Conservation (phyloP, 2,329 filamentous ascomycete species). For the Penicillium sp. region DNA sequence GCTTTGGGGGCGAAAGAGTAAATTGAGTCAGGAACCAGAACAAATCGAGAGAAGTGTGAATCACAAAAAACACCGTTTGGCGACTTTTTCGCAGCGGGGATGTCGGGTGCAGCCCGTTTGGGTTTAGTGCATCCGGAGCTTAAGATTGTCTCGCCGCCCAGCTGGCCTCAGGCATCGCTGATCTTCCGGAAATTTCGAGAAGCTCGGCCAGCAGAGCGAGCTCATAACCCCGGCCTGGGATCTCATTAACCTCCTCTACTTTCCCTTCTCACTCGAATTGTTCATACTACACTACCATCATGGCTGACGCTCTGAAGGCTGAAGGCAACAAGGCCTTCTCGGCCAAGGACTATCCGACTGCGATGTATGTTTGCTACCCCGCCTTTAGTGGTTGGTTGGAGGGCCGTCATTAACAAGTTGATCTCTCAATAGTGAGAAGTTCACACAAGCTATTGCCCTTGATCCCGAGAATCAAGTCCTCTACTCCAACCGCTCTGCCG, state of each 20-base stretch:
- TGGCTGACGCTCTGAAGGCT: constrained; percentile 86
- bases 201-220: constrained; percentile 32
- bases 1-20: constrained; percentile 17
- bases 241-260: constrained; percentile 15
- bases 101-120: constrained; percentile 5
- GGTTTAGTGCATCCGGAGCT: constrained; percentile 20
- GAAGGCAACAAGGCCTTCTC: constrained; percentile 98
- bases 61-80: constrained; percentile 30
- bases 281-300: constrained; percentile 36
- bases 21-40: not conserved
- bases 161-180: constrained; percentile 25
- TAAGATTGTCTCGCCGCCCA: not conserved
- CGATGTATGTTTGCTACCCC: constrained; percentile 69
- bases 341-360: constrained; percentile 94
- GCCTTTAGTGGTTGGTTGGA: constrained; percentile 16
- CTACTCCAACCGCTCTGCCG: constrained; percentile 92
- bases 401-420: constrained; percentile 1
- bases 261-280: constrained; percentile 11
- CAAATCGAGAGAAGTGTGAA: constrained; percentile 10
- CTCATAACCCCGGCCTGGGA: constrained; percentile 22
- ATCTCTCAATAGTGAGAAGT: constrained; percentile 70
- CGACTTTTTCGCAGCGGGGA: constrained; percentile 33
- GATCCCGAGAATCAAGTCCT: constrained; percentile 93
- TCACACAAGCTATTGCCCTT: constrained; percentile 86
- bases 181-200: constrained; percentile 49